Evolutionary conservation across 306 rosid genomes (phyloP).

Genomic region (Citrullus amarus): DNA sequence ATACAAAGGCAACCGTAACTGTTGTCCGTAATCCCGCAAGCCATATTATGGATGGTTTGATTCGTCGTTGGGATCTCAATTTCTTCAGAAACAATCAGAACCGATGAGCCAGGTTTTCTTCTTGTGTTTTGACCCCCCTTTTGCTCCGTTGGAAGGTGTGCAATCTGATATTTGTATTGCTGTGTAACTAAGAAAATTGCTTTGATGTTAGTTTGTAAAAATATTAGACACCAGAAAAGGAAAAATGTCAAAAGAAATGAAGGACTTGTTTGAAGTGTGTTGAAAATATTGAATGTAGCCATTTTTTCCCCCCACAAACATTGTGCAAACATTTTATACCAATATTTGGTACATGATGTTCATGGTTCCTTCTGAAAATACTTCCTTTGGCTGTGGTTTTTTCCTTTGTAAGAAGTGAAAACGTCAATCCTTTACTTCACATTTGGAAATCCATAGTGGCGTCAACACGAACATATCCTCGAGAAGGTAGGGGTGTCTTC

Average conservation of each 20-base stretch:
- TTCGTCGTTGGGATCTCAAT: conserved; percentile 88
- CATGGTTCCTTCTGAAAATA: background rate
- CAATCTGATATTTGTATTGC: conserved; percentile 1
- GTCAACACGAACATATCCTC: background rate
- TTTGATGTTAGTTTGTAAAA: conserved; percentile 9
- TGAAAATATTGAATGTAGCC: conserved; percentile 5
- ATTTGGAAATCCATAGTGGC: background rate
- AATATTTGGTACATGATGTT: background rate
- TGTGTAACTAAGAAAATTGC: background rate
- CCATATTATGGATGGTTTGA: conserved; percentile 60
- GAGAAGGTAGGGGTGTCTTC: too few relatives aligned
- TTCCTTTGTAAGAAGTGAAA: background rate
- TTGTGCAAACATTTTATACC: background rate
- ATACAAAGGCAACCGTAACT: conserved; percentile 72
- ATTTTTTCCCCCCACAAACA: background rate
- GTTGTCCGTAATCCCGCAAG: conserved; percentile 54
- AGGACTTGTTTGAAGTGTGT: background rate
- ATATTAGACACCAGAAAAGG: conserved; percentile 3
- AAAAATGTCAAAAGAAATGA: background rate
- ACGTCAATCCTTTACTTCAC: background rate
- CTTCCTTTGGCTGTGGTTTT: background rate
- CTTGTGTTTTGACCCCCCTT: background rate
- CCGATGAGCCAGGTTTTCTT: conserved; percentile 18
- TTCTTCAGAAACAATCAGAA: conserved; percentile 52
- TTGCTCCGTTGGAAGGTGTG: background rate